Evolutionary conservation across 73 alveolate species (phyloP).

Genomic region (Paramecium sonneborni): DNA sequence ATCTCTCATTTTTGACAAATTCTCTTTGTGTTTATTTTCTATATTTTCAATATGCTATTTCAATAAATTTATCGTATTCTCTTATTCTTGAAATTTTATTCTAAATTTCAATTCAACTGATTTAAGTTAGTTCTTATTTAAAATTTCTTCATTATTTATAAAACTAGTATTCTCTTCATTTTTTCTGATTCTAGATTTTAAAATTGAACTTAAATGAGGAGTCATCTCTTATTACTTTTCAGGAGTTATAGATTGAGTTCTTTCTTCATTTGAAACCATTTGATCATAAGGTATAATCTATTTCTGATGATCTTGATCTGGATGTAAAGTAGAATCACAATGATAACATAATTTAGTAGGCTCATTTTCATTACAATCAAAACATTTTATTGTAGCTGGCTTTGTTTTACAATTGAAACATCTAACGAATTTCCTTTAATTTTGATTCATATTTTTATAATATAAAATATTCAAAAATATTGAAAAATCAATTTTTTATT

Average conservation of each 20-base stretch:
- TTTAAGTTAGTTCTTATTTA: not conserved
- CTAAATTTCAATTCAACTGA: not conserved
- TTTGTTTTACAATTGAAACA: not conserved
- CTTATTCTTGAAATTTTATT: constrained; percentile 10
- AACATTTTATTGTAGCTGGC: not conserved
- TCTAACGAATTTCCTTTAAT: not conserved
- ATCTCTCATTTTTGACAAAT: constrained; percentile 44
- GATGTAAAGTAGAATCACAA: constrained; percentile 30
- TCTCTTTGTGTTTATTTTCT: not conserved
- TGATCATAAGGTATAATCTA: constrained; percentile 20
- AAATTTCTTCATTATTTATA: not conserved
- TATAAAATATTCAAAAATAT: not conserved
- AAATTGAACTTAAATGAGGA: constrained; percentile 17
- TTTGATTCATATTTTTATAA: not conserved
- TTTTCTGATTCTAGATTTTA: constrained; percentile 9
- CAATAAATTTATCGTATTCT: constrained; percentile 19
- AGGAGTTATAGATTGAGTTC: constrained; percentile 18
- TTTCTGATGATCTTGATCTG: constrained; percentile 9
- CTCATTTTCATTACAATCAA: not conserved
- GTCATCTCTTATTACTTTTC: not conserved
- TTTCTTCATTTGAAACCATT: constrained; percentile 3
- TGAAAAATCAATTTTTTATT: not conserved
- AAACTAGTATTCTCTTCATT: not conserved
- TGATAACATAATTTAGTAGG: not conserved
- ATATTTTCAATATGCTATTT: constrained; percentile 42